Base-by-base conservation (phyloP, 2,329 filamentous ascomycete genomes). In the Lachnellula cervina region DNA sequence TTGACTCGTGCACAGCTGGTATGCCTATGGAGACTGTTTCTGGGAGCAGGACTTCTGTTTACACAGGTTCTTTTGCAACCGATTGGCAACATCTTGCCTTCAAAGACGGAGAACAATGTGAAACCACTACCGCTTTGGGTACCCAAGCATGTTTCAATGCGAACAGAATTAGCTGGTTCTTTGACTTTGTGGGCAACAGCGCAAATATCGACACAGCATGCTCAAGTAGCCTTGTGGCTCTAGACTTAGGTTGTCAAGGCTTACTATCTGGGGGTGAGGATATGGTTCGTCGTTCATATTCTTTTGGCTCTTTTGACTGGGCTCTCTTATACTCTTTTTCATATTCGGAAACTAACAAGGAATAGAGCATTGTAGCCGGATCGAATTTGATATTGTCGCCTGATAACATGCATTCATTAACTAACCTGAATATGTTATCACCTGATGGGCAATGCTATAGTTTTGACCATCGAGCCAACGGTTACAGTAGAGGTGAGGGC, bases 401-500 rank as follows among this genome's bases (percentile, higher is more conserved):
- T 73, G 83, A 43, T 83, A 37, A 17, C 16, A 14, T 25, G 9
- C 35, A 17, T 16, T 21, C 19, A 17, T 23, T 52, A 32, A 17
- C 43, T 13, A 40, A 55, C 23, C 38, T 58, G 71, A 78, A 44
- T 7, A 49, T 62, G 21, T 47, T 60, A 2, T 54, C 49, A 16
- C 46, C 50, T 16, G 61, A 60, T 67, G 73, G 76, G 0, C 66
- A 71, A n/a, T 80, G 77, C 59, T 78, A 78, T 54, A 70, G 72
- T 3, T 86, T 83, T 60, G 83, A 87, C 59, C 64, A 74, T 16
- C 72, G 76, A 2, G 85, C 81, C 21, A 79, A 83, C 57, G 85
- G 85, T 0, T 88, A 87, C 62, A 81, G 77, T 0, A 74, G 83
- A 35, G 84, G 82, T 1, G 84, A 88, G 62, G 84, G 83, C 0